phyloP scores from a whole-genome alignment of 176 grass and related monocot genomes.

The Oryza glumipatula region DNA sequence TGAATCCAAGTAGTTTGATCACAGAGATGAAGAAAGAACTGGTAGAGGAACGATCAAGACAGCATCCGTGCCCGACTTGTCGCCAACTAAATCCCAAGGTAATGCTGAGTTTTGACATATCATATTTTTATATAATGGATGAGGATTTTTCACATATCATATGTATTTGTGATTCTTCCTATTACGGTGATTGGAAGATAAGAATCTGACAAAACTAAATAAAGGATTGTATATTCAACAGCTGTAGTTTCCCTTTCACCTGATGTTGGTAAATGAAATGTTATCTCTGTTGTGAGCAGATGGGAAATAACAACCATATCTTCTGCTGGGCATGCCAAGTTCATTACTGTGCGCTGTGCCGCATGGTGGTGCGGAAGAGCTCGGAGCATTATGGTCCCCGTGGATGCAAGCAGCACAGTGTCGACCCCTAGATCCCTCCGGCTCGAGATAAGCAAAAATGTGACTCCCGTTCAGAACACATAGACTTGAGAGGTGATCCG shows the following conservation, averaged over 20 bases:
- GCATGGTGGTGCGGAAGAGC: conserved; percentile 50
- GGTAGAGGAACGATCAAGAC: neutral
- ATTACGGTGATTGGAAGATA: neutral
- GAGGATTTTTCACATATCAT: neutral
- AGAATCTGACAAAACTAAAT: too few species aligned
- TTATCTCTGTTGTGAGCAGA: conserved; percentile 43
- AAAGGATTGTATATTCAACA: neutral
- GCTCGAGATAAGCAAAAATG: neutral
- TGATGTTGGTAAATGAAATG: conserved; percentile 3
- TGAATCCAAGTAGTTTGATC: neutral
- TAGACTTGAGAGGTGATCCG: neutral
- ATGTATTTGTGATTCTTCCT: neutral
- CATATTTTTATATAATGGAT: neutral
- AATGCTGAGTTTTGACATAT: neutral
- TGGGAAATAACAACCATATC: conserved; percentile 66
- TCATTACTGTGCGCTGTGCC: conserved; percentile 59
- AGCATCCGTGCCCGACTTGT: conserved; percentile 35
- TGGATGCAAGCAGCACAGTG: conserved; percentile 61
- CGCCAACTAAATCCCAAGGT: conserved; percentile 45
- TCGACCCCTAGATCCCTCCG: neutral
- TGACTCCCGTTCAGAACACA: neutral
- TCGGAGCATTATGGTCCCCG: conserved; percentile 50
- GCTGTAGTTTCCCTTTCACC: neutral
- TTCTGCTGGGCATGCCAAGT: conserved; percentile 54
- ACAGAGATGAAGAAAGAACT: conserved; percentile 23